A percentile compares a stretch with the other conserved stretches of the same genome.
These are phyloP conservation scores for Chaetoceros tenuissimus DNA, from an alignment of 108 stramenopile species.

Conservation along the genomic window DNA sequence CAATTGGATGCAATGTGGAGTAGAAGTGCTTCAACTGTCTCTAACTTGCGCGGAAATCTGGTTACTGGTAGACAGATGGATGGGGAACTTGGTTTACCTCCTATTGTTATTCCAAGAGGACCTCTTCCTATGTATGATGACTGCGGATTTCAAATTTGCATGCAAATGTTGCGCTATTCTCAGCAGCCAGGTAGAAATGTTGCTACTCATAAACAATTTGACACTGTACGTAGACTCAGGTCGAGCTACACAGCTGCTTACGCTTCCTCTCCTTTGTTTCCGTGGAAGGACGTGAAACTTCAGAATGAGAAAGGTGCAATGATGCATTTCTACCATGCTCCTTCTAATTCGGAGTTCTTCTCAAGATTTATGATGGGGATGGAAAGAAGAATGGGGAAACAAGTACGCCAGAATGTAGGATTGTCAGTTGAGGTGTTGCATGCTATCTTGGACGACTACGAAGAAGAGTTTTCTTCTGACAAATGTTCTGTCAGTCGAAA, in stretches of 20 bases:
- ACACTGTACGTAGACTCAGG: background rate
- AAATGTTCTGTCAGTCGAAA: background rate
- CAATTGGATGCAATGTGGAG: slow-evolving; percentile 48
- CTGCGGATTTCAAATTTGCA: background rate
- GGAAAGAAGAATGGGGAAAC: background rate
- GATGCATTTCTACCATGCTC: no score
- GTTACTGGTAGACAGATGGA: background rate
- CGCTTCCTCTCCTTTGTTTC: background rate
- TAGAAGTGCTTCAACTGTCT: slow-evolving; percentile 23
- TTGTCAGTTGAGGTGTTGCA: background rate
- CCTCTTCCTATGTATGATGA: background rate
- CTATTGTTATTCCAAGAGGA: background rate
- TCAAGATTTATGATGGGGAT: background rate
- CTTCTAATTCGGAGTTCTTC: background rate
- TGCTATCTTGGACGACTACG: background rate
- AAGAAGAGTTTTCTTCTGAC: background rate
- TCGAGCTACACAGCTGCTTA: background rate
- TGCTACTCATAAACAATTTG: background rate
- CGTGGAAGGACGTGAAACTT: background rate
- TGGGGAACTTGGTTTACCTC: background rate
- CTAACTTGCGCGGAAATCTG: background rate
- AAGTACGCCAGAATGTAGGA: background rate
- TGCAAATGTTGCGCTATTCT: background rate
- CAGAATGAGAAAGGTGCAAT: background rate
- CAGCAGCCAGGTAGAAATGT: background rate